Base-by-base conservation (phyloP, 2,329 filamentous ascomycete species). In the Nemania serpens region DNA sequence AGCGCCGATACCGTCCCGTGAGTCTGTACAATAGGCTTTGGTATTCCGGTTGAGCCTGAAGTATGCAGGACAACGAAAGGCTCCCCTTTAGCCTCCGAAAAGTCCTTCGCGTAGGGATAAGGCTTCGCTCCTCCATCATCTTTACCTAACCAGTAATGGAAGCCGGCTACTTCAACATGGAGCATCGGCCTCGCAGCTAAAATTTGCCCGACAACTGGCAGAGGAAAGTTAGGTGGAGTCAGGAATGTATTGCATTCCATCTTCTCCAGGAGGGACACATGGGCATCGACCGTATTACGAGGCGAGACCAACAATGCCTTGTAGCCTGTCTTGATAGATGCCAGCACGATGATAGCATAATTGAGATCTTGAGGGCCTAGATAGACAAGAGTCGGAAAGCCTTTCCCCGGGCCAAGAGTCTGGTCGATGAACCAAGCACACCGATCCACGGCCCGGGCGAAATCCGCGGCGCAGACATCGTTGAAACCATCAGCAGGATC, bases 291-390 rank as follows among this genome's bases (percentile, higher is more conserved):
- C 2, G 69, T 72, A 53, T 76, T 76, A 4, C 70, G 68, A 22
- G 71, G 71, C 0, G 75, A 76, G 33, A 63, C 67, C 7, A 76
- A 62, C 0, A 76, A 61, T 11, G 74, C 72, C 53, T 76, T 76
- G 63, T 79, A 77, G 2, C 79, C 78, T 2, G 77, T 75, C 67
- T 81, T 81, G 60, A 77, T 75, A 39, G 61, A 74, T 4, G 78
- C 78, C 7, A 79, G 66, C 1, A 77, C 58, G 5, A 76, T 46
- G 34, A 80, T 73, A 13, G 64, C 72, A 50, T 77, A 75, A 12
- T 75, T 69, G n/a, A 77, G 51, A 59, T 80, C 78, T 43, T 73
- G 70, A 5, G 72, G 69, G 33, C 74, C 74, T 22, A 76, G 60
- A 59, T 77, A 78, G 2, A 70, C 63, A 3, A 78, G 47, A 0